Conservation (phyloP, 495 filamentous ascomycete genomes). For the Symbiotaphrina buchneri region DNA sequence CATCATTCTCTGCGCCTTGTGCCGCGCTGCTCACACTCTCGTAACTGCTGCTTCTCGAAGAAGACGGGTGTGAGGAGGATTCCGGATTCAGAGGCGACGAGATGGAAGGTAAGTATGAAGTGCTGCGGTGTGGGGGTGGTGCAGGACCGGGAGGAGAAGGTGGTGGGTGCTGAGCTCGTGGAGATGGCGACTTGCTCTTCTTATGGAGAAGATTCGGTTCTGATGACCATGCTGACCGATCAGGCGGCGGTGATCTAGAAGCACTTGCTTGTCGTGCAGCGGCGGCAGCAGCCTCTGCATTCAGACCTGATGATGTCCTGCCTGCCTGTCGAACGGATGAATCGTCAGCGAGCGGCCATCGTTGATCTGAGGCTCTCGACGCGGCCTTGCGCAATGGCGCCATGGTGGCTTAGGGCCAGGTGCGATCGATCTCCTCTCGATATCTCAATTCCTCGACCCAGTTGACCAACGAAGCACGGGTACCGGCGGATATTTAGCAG, state of each 20-base stretch:
- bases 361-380: slow-evolving; percentile 1
- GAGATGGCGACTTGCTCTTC: background rate
- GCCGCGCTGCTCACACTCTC: too few relatives aligned
- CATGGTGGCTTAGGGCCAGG: background rate
- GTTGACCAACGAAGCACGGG: too few relatives aligned
- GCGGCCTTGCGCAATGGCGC: slow-evolving; percentile 2
- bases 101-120: slow-evolving; percentile 8
- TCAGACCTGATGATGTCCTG: slow-evolving; percentile 4
- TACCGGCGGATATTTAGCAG: too few relatives aligned
- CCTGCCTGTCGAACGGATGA: slow-evolving; percentile 3
- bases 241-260: slow-evolving; percentile 3
- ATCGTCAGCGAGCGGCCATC: background rate
- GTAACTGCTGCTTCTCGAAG: too few relatives aligned
- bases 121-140: slow-evolving; percentile 1
- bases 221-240: slow-evolving; percentile 6
- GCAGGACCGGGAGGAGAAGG: too few relatives aligned
- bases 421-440: too few relatives aligned
- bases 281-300: slow-evolving; percentile 7
- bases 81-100: slow-evolving; percentile 10
- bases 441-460: too few relatives aligned
- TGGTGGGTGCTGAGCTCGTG: background rate
- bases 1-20: too few relatives aligned
- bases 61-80: slow-evolving; percentile 1
- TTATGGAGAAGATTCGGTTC: too few relatives aligned
- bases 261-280: slow-evolving; percentile 5